Conservation (phyloP, 495 filamentous ascomycete species). For the Lophiotrema nucula region DNA sequence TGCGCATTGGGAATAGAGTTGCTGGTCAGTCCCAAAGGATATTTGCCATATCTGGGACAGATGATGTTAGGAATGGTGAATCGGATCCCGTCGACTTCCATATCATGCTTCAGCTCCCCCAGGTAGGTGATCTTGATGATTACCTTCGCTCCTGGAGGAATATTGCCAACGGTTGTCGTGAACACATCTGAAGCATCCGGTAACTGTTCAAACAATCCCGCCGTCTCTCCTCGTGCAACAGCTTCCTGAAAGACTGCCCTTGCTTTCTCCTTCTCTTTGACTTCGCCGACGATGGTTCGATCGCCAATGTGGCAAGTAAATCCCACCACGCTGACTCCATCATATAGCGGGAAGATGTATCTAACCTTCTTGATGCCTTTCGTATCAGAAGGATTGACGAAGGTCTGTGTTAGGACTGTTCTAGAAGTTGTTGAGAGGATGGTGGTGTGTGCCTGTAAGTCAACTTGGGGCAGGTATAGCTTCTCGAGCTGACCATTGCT, state of each 20-base stretch:
- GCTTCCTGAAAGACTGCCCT: constrained; percentile 54
- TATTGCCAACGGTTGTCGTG: constrained; percentile 62
- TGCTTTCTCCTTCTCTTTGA: constrained; percentile 62
- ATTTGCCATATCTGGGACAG: constrained; percentile 60
- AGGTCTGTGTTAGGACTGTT: constrained; percentile 61
- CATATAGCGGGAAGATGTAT: constrained; percentile 69
- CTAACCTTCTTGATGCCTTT: constrained; percentile 51
- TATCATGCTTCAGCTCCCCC: constrained; percentile 66
- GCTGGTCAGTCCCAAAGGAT: constrained; percentile 38
- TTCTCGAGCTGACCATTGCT: background rate
- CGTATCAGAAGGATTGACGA: constrained; percentile 50
- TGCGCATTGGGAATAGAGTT: constrained; percentile 15
- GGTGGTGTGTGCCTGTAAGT: constrained; percentile 51
- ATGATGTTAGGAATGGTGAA: constrained; percentile 65
- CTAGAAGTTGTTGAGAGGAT: constrained; percentile 57
- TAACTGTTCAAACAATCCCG: constrained; percentile 62
- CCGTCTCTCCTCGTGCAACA: constrained; percentile 54
- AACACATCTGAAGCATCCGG: constrained; percentile 61
- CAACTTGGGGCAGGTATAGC: constrained; percentile 55
- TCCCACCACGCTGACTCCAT: constrained; percentile 62
- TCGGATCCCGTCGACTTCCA: constrained; percentile 59
- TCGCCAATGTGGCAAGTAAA: constrained; percentile 58
- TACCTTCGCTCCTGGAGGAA: constrained; percentile 54
- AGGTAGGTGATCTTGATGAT: constrained; percentile 62
- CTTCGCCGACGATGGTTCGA: constrained; percentile 53